Conservation (phyloP, 345 rosid genomes). For the Cochlearia excelsa region DNA sequence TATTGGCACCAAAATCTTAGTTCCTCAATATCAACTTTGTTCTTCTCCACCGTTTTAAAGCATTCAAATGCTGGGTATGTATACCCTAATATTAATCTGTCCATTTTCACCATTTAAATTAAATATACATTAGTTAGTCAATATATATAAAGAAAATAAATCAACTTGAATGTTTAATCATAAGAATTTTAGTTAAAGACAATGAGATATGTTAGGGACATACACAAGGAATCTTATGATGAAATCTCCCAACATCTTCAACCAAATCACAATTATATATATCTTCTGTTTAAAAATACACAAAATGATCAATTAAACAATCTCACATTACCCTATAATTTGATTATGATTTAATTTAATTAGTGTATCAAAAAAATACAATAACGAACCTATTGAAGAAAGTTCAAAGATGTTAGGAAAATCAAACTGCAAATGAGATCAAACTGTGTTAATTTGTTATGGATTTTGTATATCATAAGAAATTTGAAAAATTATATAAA, state of each 20-base stretch:
- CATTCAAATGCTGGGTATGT: slow-evolving; percentile 93
- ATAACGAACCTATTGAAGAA: slow-evolving; percentile 31
- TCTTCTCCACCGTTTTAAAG: slow-evolving; percentile 76
- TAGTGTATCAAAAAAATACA: background rate
- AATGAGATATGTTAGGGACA: slow-evolving; percentile 13
- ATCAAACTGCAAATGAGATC: slow-evolving; percentile 31
- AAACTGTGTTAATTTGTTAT: slow-evolving; percentile 1
- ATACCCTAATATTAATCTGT: slow-evolving; percentile 79
- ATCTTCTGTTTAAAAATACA: slow-evolving; percentile 30
- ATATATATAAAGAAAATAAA: background rate
- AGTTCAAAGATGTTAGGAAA: slow-evolving; percentile 34
- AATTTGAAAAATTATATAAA: background rate
- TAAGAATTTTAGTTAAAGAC: too few species aligned
- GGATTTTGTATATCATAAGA: slow-evolving; percentile 1
- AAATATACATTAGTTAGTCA: background rate
- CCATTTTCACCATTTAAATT: slow-evolving; percentile 2
- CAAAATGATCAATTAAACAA: too few species aligned
- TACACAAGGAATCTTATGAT: slow-evolving; percentile 58
- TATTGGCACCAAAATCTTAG: slow-evolving; percentile 69
- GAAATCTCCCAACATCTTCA: slow-evolving; percentile 71
- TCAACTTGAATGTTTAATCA: background rate
- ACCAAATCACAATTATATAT: slow-evolving; percentile 19
- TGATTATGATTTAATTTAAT: too few species aligned
- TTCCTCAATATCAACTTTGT: too few species aligned
- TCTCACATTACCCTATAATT: too few species aligned